A percentile compares a stretch with the other conserved stretches of the same genome.
These are phyloP conservation scores for Gaultheria prostrata DNA, from an alignment of 148 eudicot species.

Conservation along the genomic window DNA sequence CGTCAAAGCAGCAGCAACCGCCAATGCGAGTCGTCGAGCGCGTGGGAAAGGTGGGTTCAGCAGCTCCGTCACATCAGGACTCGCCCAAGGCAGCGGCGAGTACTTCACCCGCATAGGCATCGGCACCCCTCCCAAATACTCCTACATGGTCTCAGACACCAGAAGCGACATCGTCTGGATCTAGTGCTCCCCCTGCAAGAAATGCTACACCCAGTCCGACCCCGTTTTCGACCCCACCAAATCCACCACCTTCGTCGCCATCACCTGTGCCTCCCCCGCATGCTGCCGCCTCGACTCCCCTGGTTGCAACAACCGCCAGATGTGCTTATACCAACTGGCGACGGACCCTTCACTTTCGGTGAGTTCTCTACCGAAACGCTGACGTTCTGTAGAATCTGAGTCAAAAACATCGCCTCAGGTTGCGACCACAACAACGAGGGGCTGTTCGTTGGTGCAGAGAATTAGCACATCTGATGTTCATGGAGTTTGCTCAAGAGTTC, in stretches of 20 bases:
- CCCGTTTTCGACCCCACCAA: slow-evolving; percentile 64
- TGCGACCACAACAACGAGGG: slow-evolving; percentile 97
- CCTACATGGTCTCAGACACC: slow-evolving; percentile 85
- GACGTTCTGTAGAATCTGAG: slow-evolving; percentile 55
- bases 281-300: slow-evolving; percentile 71
- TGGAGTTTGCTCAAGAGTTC: too few species aligned
- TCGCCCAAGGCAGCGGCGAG: slow-evolving; percentile 90
- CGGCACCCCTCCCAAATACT: slow-evolving; percentile 73
- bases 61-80: slow-evolving; percentile 81
- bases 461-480: too few species aligned
- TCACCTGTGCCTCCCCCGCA: slow-evolving; percentile 58
- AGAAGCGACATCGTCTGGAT: slow-evolving; percentile 96
- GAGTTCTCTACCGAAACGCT: slow-evolving; percentile 87
- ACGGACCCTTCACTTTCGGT: slow-evolving; percentile 81
- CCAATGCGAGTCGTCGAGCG: not conserved
- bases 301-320: slow-evolving; percentile 55
- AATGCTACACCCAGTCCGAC: slow-evolving; percentile 81
- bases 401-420: slow-evolving; percentile 70
- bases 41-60: slow-evolving; percentile 39
- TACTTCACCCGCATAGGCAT: slow-evolving; percentile 94
- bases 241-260: slow-evolving; percentile 49
- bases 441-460: slow-evolving; percentile 79
- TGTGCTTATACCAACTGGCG: slow-evolving; percentile 85
- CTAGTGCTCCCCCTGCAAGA: slow-evolving; percentile 75
- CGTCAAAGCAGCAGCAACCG: not conserved